Evolutionary conservation across 78 protist species (phyloP).

Genomic region (Salpingoeca rosetta): DNA sequence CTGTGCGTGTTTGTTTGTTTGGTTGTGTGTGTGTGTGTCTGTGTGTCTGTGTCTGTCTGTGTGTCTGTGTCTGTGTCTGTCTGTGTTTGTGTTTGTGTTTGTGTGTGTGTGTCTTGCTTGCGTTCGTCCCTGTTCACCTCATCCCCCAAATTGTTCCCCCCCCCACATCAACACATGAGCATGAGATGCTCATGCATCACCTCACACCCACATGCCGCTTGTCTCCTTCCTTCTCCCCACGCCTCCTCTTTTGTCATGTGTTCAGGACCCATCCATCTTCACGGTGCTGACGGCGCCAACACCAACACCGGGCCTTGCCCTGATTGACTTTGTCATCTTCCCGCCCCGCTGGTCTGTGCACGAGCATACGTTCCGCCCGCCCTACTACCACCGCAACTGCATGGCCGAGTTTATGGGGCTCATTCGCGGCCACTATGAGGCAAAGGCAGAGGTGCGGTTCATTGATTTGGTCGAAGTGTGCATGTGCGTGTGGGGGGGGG

Average conservation of each 20-base stretch:
- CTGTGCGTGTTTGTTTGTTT: not conserved
- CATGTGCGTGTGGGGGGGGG: no score
- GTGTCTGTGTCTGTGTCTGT: no score
- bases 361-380: constrained; percentile 86
- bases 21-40: not conserved
- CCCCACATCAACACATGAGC: no score
- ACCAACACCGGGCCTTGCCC: constrained; percentile 76
- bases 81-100: not conserved
- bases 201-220: no score
- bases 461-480: not conserved
- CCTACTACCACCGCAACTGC: constrained; percentile 86
- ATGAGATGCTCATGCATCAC: no score
- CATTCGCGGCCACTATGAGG: constrained; percentile 83
- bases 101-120: no score
- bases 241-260: not conserved
- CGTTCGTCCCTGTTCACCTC: no score
- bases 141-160: no score
- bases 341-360: constrained; percentile 88
- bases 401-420: constrained; percentile 93
- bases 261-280: constrained; percentile 89
- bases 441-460: constrained; percentile 57
- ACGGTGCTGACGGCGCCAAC: constrained; percentile 86
- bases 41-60: not conserved
- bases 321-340: constrained; percentile 86
- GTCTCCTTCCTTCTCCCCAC: not conserved